phyloP scores from a whole-genome alignment of 1,284 basidiomycete species.

The Apiotrichum sp. region DNA sequence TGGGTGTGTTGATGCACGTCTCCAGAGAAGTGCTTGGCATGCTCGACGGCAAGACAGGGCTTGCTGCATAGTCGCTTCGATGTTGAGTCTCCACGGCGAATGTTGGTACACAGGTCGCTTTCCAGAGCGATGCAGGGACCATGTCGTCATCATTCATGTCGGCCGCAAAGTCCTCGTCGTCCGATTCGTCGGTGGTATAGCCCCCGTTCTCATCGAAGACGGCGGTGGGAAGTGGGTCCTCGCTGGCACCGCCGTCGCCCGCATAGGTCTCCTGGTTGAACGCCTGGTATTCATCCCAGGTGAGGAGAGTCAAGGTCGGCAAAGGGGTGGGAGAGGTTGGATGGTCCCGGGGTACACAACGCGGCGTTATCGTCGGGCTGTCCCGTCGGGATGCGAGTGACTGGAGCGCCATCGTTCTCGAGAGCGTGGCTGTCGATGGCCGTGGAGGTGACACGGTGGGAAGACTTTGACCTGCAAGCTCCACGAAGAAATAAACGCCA shows the following conservation, averaged over 20 bases:
- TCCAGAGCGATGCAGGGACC: neutral
- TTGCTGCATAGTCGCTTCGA: neutral
- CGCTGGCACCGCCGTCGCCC: neutral
- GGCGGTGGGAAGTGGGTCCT: neutral
- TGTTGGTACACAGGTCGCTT: neutral
- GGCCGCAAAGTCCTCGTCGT: neutral
- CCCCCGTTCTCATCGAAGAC: too few relatives aligned
- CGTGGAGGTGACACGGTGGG: too few relatives aligned
- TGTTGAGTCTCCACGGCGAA: neutral
- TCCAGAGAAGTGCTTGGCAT: neutral
- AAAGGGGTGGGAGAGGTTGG: too few relatives aligned
- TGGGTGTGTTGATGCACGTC: conserved; percentile 4
- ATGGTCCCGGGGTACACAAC: too few relatives aligned
- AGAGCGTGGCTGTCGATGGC: too few relatives aligned
- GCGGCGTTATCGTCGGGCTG: too few relatives aligned
- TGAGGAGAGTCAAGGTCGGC: neutral
- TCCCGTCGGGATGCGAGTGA: too few relatives aligned
- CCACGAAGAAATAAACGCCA: too few relatives aligned
- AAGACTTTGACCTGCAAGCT: too few relatives aligned
- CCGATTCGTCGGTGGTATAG: neutral
- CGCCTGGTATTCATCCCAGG: conserved; percentile 1
- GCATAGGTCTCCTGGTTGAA: neutral
- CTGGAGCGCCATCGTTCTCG: too few relatives aligned
- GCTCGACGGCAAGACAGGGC: neutral
- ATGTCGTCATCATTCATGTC: neutral